Conservation (phyloP, 1,139 yeast species). For the Yamadazyma oceani region DNA sequence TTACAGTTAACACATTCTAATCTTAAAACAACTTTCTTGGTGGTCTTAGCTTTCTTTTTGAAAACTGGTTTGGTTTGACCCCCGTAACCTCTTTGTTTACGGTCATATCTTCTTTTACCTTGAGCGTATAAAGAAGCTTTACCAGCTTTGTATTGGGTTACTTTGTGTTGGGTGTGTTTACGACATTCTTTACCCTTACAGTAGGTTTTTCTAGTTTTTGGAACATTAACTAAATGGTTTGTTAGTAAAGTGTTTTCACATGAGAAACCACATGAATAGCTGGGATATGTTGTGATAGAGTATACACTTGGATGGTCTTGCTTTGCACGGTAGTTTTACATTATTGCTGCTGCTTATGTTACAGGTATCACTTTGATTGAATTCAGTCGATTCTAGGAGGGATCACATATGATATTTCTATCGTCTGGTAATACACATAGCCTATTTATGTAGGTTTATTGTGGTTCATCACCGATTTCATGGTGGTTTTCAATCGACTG, state of each 20-base stretch:
- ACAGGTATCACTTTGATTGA: no score
- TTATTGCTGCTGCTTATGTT: no score
- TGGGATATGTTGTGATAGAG: no score
- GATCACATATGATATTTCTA: no score
- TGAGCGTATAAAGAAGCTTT: conserved; percentile 99
- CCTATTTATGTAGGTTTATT: no score
- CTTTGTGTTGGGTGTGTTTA: conserved; percentile 99
- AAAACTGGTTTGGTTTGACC: conserved; percentile 99
- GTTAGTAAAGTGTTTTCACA: conserved; percentile 11
- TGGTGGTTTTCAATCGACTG: no score
- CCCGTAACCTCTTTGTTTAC: conserved; percentile 99
- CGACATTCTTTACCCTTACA: conserved; percentile 99
- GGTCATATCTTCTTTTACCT: conserved; percentile 99
- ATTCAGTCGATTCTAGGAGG: no score
- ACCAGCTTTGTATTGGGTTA: conserved; percentile 99
- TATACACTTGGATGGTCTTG: no score
- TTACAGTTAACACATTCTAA: conserved; percentile 98
- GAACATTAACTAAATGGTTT: conserved; percentile 86
- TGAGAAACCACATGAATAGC: not conserved
- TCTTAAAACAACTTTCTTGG: conserved; percentile 99
- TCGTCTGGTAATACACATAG: no score
- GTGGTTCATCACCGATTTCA: no score
- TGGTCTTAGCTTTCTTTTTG: conserved; percentile 99
- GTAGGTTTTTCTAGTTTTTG: conserved; percentile 99
- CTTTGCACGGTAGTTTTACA: no score